Conservation (phyloP, 345 rosid genomes). For the Gossypium sturtianum region DNA sequence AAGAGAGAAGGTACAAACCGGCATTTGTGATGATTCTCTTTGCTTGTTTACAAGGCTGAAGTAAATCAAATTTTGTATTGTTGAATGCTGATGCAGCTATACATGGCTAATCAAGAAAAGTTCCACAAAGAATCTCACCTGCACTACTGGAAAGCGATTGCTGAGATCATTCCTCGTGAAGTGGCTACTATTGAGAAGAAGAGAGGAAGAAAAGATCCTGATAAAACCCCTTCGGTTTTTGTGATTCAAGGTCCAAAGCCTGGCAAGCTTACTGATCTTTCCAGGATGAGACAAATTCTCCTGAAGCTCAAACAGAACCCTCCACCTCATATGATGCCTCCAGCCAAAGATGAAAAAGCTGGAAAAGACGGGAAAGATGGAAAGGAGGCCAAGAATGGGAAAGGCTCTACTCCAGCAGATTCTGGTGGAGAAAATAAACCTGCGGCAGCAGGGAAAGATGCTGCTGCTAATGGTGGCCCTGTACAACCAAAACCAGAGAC, state of each 20-base stretch:
- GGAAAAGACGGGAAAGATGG: conserved; percentile 28
- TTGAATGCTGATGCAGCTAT: conserved; percentile 36
- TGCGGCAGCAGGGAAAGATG: conserved; percentile 33
- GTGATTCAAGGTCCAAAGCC: conserved; percentile 94
- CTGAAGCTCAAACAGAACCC: conserved; percentile 75
- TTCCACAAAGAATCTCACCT: conserved; percentile 86
- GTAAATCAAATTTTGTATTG: background rate
- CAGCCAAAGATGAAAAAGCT: conserved; percentile 46
- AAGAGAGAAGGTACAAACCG: conserved; percentile 64
- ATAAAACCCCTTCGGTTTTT: conserved; percentile 54
- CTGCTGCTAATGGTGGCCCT: conserved; percentile 16
- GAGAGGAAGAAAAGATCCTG: conserved; percentile 74
- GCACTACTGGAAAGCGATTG: conserved; percentile 94
- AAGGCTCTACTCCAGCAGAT: conserved; percentile 20
- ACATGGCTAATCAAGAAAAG: conserved; percentile 82
- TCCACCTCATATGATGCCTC: conserved; percentile 91
- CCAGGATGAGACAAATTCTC: conserved; percentile 84
- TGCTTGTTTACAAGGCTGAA: background rate
- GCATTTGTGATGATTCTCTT: background rate
- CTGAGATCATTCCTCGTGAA: conserved; percentile 86
- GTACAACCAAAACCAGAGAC: conserved; percentile 32
- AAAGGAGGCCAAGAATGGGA: conserved; percentile 20
- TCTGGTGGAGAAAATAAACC: conserved; percentile 24
- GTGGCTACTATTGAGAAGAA: conserved; percentile 79
- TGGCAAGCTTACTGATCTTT: conserved; percentile 81